Evolutionary conservation across 768 basidiomycete genomes (phyloP), one percentile per base, ranked within the genome.

Genomic region (Cystoderma amianthinum): DNA sequence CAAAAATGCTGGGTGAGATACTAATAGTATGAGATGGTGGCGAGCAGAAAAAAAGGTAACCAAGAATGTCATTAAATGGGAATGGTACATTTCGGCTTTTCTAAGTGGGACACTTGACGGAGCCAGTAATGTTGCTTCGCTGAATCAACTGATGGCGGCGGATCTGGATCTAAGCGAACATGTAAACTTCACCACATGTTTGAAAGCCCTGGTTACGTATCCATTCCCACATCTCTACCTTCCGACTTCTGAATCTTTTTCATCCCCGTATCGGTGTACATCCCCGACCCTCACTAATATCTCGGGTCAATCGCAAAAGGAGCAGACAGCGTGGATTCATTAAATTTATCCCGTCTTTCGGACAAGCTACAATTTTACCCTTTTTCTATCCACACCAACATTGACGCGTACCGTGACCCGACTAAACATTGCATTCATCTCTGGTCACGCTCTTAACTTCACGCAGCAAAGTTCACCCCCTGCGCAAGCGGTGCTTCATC

Each of bases 401-500:
- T 28, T 28, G 25, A 28, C n/a, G 25, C 25, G 25, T n/a, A 28
- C 25, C 25, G 25, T 28, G n/a, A n/a, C n/a, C 28, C 28, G 9
- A 30, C 28, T 30, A 30, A 9, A 30, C 28, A 30, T 30, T 9
- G 15, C 28, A 9, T 30, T 30, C 15, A 9, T 30, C 15, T 15
- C 28, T 9, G 28, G 15, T 30, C 28, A 30, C 28, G 15, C 10
- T 11, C 35, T 36, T 36, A 32, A 30, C 28, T 30, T 61, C 64
- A 77, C 24, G 72, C 50, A 21, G 74, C 59, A 63, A 98, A 98
- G 49, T 76, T 80, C 46, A 98, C 92, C 5, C 94, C 94, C 61
- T 98, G 94, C 0, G 94, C 94, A 24, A 98, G 68, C 6, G 89
- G 92, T 33, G 90, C 82, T 50, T 82, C 77, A 58, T 92, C 79